A percentile compares a stretch with the other conserved stretches of the same genome.
Evolutionary conservation across 176 grass and related monocot genomes (phyloP).

Genomic region (Eragrostis curvula): DNA sequence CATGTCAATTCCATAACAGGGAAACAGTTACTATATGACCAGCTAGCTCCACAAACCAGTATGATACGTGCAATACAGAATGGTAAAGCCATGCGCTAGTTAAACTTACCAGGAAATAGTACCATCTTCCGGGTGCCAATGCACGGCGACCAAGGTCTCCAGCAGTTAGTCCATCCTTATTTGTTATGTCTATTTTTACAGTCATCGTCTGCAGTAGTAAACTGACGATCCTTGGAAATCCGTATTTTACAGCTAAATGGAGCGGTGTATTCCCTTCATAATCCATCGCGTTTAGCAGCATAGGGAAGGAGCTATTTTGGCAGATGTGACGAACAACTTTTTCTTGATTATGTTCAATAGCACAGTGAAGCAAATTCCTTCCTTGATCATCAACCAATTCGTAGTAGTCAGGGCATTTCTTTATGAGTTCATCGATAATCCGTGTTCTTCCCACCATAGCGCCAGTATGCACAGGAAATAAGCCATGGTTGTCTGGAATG

Average conservation of each 20-base stretch:
- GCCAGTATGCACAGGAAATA: constrained; percentile 47
- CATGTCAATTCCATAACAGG: too few species aligned
- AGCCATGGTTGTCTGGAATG: constrained; percentile 25
- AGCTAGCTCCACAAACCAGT: too few species aligned
- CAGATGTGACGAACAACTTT: background rate
- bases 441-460: background rate
- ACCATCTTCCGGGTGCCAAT: too few species aligned
- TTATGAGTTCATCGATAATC: constrained; percentile 17
- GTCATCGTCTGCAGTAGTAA: constrained; percentile 2
- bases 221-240: background rate
- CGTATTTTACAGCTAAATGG: constrained; percentile 36
- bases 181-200: background rate
- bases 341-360: background rate
- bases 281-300: constrained; percentile 35
- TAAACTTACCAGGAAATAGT: constrained; percentile 8
- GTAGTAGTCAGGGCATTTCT: background rate
- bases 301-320: background rate
- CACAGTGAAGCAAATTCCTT: constrained; percentile 51
- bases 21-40: too few species aligned
- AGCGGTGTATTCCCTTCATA: constrained; percentile 48
- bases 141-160: background rate
- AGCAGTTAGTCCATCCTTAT: constrained; percentile 35
- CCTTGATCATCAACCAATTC: constrained; percentile 36
- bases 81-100: background rate
- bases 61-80: too few species aligned